Conservation (phyloP, 176 grass and related monocot genomes). For the Triticum urartu region DNA sequence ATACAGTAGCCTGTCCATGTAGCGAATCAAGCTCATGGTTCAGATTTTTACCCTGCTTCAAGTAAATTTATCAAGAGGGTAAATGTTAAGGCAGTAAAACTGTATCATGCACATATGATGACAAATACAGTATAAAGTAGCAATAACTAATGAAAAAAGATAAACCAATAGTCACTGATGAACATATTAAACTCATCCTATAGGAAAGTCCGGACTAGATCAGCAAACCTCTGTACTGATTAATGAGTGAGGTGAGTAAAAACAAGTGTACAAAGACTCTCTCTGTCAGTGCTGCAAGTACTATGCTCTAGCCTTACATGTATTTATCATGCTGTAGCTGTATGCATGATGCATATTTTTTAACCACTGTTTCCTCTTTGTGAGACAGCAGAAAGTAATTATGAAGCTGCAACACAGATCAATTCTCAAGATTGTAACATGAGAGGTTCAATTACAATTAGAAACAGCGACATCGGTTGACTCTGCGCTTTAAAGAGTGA, state of each 20-base stretch:
- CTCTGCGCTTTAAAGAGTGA: conserved; percentile 9
- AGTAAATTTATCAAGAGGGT: conserved; percentile 25
- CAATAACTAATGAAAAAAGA: background rate
- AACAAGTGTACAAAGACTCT: background rate
- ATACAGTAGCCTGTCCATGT: conserved; percentile 84
- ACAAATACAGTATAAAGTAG: conserved; percentile 23
- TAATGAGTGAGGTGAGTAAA: conserved; percentile 1
- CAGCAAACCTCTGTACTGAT: conserved; percentile 12
- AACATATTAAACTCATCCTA: background rate
- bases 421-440: conserved; percentile 4
- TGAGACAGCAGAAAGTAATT: conserved; percentile 7
- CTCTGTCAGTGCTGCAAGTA: conserved; percentile 3
- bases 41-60: conserved; percentile 71
- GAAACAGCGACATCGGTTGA: background rate
- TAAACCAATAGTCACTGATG: conserved; percentile 5
- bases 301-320: background rate
- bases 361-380: background rate
- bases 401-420: conserved; percentile 4
- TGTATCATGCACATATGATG: background rate
- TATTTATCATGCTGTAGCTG: background rate
- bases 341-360: conserved; percentile 16
- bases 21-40: conserved; percentile 66
- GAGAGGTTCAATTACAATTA: background rate
- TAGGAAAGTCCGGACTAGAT: conserved; percentile 11
- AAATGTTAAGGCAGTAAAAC: conserved; percentile 28